A percentile compares a stretch with the other conserved stretches of the same genome.
These are phyloP conservation scores for Fusarium vanettenii DNA, from an alignment of 2,329 filamentous ascomycete species.

Conservation along the genomic window DNA sequence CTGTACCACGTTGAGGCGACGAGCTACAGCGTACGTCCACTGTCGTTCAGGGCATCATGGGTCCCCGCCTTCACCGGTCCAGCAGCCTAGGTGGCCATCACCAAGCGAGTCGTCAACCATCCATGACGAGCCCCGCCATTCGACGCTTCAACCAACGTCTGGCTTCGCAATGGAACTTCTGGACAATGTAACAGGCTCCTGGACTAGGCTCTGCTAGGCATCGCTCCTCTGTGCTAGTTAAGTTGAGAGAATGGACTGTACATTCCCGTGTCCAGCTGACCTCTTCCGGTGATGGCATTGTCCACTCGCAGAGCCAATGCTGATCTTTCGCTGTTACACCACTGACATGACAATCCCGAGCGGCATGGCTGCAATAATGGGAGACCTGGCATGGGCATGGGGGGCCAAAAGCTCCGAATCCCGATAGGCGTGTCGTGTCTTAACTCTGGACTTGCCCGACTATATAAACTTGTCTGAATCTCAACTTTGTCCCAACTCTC, in stretches of 20 bases:
- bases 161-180: constrained; percentile 4
- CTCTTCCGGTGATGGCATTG: constrained; percentile 15
- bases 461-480: constrained; percentile 28
- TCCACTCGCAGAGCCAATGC: constrained; percentile 21
- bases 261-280: constrained; percentile 36
- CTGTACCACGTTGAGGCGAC: constrained; percentile 21
- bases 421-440: constrained; percentile 16
- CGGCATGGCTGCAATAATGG: constrained; percentile 25
- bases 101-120: background rate
- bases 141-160: constrained; percentile 11
- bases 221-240: constrained; percentile 17
- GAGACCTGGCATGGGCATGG: constrained; percentile 21
- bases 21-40: constrained; percentile 6
- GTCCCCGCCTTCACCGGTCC: background rate
- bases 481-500: background rate
- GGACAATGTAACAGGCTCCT: constrained; percentile 5
- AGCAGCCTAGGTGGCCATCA: background rate
- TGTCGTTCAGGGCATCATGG: constrained; percentile 20
- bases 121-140: constrained; percentile 11
- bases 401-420: constrained; percentile 10
- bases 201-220: constrained; percentile 29
- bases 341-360: constrained; percentile 25
- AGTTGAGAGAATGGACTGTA: constrained; percentile 8
- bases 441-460: constrained; percentile 1
- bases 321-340: constrained; percentile 31